Base-by-base conservation (phyloP, 2,329 filamentous ascomycete genomes). In the Beauveria sp. region DNA sequence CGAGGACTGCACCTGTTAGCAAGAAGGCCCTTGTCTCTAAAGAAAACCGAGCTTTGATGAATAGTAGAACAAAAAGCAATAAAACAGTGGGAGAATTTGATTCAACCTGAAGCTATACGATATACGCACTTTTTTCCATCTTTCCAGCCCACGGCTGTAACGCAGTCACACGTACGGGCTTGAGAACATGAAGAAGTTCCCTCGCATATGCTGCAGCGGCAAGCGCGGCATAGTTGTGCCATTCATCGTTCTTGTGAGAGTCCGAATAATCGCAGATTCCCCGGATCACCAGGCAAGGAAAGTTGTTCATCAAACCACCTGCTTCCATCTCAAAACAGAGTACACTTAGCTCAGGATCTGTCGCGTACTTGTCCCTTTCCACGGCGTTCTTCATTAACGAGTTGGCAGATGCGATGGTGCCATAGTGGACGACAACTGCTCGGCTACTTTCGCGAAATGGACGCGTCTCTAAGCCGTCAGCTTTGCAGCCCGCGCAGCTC, bases 191-290 rank as follows among this genome's bases (percentile, higher is more conserved):
- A 55, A 63, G 43, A 38, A 63, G 26, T 34, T 63, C 63, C 42
- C 55, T 64, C 5, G 63, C 56, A 30, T 60, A 64, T 30, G 63
- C 71, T 0, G 72, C 72, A 0, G 74, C 73, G 0, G 66, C 67
- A 0, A 65, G 65, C 0, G 74, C 71, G 0, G 74, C 74, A 58
- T 74, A 74, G 0, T 34, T 12, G 20, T 73, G 70, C 74, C 73
- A 76, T 16, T 24, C n/a, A 6, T 75, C 68, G 30, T 67, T 69
- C 57, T 76, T 77, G 62, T 76, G 73, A 0, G 66, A 70, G 61
- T 77, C 74, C 4, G 72, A 68, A 56, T 75, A 76, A 50, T 74
- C 70, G 26, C 69, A 76, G 3, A 76, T 72, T 0, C 73, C 73
- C 3, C 72, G 67, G 30, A 77, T 71, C 0, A 71, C 66, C 0